phyloP scores from a whole-genome alignment of 2,329 filamentous ascomycete genomes.

The Alternaria metachromatica region DNA sequence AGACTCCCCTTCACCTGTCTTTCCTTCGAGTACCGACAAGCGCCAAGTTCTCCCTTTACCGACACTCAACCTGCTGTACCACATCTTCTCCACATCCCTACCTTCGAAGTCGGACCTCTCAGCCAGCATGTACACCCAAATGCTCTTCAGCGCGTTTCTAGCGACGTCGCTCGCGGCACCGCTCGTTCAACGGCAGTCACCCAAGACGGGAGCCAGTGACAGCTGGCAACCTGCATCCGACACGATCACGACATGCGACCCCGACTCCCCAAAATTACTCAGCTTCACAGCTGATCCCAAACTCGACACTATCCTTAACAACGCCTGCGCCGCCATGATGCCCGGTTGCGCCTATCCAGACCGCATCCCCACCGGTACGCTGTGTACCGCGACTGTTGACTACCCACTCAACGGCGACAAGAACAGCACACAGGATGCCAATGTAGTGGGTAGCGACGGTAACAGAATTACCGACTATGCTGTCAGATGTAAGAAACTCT shows the following conservation, averaged over 20 bases:
- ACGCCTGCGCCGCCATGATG: constrained; percentile 40
- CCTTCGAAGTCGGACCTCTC: neutral
- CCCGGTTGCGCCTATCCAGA: constrained; percentile 32
- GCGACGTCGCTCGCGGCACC: constrained; percentile 23
- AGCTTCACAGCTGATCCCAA: constrained; percentile 29
- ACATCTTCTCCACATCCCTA: neutral
- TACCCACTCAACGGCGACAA: constrained; percentile 25
- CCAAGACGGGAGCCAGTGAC: neutral
- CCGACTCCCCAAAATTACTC: constrained; percentile 25
- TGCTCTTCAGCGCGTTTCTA: constrained; percentile 22
- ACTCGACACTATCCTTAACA: constrained; percentile 25
- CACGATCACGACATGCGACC: constrained; percentile 25
- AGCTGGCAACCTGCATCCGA: constrained; percentile 25
- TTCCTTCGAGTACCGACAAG: neutral
- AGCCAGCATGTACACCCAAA: constrained; percentile 21
- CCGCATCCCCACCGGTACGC: constrained; percentile 13
- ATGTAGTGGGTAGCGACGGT: constrained; percentile 17
- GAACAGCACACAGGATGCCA: constrained; percentile 26
- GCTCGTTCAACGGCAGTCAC: constrained; percentile 5
- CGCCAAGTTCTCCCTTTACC: neutral
- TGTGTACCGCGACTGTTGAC: constrained; percentile 26
- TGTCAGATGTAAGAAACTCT: constrained; percentile 25
- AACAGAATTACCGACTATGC: constrained; percentile 27
- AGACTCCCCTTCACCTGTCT: neutral
- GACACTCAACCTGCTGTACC: neutral